Evolutionary conservation across 169 alveolate genomes (phyloP).

Genomic region (Plasmodium gaboni): DNA sequence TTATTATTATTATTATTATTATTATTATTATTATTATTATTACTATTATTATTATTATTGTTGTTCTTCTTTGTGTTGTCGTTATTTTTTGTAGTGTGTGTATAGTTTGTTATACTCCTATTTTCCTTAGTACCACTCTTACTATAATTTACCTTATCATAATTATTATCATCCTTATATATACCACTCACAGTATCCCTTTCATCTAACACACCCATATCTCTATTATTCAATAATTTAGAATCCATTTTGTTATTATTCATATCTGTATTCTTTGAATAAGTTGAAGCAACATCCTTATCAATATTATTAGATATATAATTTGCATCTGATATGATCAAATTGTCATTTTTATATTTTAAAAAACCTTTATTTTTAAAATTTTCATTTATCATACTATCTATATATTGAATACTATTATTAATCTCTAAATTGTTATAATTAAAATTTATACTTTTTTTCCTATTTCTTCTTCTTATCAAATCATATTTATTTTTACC

Average conservation of each 20-base stretch:
- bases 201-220: not conserved
- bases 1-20: not conserved
- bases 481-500: conserved; percentile 61
- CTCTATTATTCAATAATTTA: conserved; percentile 18
- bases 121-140: too few relatives aligned
- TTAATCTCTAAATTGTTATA: conserved; percentile 70
- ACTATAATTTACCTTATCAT: conserved; percentile 14
- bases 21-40: conserved; percentile 3
- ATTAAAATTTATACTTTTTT: conserved; percentile 68
- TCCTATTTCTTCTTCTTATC: conserved; percentile 58
- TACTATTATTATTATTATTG: not conserved
- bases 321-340: conserved; percentile 33
- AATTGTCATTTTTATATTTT: conserved; percentile 50
- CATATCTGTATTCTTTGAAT: not conserved
- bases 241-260: not conserved
- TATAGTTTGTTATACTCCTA: too few relatives aligned
- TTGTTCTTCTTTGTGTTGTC: not conserved
- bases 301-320: not conserved
- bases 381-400: conserved; percentile 73
- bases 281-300: conserved; percentile 5
- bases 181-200: not conserved
- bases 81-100: not conserved
- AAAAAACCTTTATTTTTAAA: conserved; percentile 61
- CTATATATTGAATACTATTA: conserved; percentile 75
- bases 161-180: not conserved